These are phyloP conservation scores for Pichia sp. DNA, from an alignment of 1,139 yeast genomes.

Conservation along the genomic window DNA sequence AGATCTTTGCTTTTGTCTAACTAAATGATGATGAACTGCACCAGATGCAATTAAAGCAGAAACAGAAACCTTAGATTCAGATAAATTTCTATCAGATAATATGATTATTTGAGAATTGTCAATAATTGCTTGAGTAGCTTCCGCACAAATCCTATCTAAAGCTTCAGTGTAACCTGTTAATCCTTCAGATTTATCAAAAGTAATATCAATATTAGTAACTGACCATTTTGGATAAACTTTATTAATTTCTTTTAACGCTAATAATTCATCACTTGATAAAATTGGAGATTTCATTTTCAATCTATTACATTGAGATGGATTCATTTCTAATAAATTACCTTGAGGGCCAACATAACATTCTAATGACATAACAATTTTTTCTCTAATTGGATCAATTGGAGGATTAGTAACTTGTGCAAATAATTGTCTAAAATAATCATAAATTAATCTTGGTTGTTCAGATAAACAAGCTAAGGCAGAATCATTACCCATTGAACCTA, in stretches of 20 bases:
- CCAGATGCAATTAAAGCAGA: slow-evolving; percentile 94
- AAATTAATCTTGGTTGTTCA: slow-evolving; percentile 83
- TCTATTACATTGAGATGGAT: slow-evolving; percentile 86
- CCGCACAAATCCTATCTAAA: slow-evolving; percentile 79
- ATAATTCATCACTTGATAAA: slow-evolving; percentile 63
- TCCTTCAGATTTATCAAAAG: slow-evolving; percentile 81
- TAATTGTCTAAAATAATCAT: slow-evolving; percentile 91
- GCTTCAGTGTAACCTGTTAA: slow-evolving; percentile 78
- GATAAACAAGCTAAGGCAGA: slow-evolving; percentile 94
- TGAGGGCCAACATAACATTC: slow-evolving; percentile 98
- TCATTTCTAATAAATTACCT: slow-evolving; percentile 90
- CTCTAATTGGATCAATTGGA: slow-evolving; percentile 97
- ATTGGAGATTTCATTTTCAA: slow-evolving; percentile 78
- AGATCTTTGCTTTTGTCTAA: slow-evolving; percentile 92
- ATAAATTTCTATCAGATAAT: slow-evolving; percentile 63
- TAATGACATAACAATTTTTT: slow-evolving; percentile 91
- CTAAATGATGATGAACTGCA: slow-evolving; percentile 94
- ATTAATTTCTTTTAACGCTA: slow-evolving; percentile 65
- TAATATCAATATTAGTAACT: slow-evolving; percentile 73
- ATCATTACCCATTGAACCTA: slow-evolving; percentile 98
- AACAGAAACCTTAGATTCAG: slow-evolving; percentile 63
- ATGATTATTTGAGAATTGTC: slow-evolving; percentile 68
- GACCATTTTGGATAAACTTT: slow-evolving; percentile 84
- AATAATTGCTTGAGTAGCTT: slow-evolving; percentile 80
- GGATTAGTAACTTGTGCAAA: slow-evolving; percentile 99